Base-by-base conservation (phyloP, 148 eudicot species). In the Camellia japonica region DNA sequence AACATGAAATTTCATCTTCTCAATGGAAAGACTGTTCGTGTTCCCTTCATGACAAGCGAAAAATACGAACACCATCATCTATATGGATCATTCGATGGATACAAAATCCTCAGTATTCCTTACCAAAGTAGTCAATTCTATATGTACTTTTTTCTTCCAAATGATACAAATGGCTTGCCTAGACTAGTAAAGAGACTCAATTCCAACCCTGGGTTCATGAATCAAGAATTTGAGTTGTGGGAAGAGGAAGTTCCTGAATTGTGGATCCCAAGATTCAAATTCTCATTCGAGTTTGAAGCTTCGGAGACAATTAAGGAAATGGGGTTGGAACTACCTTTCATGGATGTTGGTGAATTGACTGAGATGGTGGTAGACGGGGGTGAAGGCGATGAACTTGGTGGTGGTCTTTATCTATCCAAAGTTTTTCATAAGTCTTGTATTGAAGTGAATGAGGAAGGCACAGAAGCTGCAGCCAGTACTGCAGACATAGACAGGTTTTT, bases 381-480 rank as follows among this genome's bases (percentile, higher is more conserved):
- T 0, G 38, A 30, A 30, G 42, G 67, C 54, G 46, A 59, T 63
- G 60, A 44, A 12, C 10, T 8, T 15, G 67, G 15, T 54, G 65
- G 4, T 23, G 68, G 55, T 16, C n/a, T 78, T 2, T 55, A 46
- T 58, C 52, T 78, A 9, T 68, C 74, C 2, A 41, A 69, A 54
- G 38, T 79, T 46, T 69, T 79, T 42, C 38, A 30, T 30, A 30
- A 30, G 38, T 30, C 38, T 1, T 30, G 38, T 30, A 30, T 30
- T 30, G 38, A 30, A 30, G 38, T 30, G 38, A 30, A 30, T 30
- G 38, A 30, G 38, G 38, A 30, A 30, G 38, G 38, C 38, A 30
- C 38, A 30, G 80, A 78, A 78, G 80, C 80, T 69, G 80, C 80
- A 68, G 80, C 80, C 42, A 56, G 67, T 46, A 68, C 74, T 78